Percentiles rank a stretch among this genome's conserved stretches.
Evolutionary conservation across 306 rosid genomes (phyloP).

Genomic region (Prinsepia uniflora): DNA sequence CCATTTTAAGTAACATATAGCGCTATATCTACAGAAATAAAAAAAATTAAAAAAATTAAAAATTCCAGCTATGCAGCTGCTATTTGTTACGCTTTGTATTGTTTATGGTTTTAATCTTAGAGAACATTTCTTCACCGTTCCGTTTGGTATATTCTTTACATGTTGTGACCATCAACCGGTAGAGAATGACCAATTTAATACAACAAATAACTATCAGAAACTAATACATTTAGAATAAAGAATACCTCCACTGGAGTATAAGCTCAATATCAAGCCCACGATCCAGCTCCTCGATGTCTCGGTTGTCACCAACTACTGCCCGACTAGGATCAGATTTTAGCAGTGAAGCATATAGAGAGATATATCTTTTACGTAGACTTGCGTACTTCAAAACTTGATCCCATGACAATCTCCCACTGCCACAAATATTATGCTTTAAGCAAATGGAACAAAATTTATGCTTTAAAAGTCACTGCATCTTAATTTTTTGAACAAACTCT

Average conservation of each 20-base stretch:
- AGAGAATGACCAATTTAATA: background rate
- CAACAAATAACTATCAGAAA: conserved; percentile 1
- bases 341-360: conserved; percentile 73
- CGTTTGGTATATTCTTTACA: too few species aligned
- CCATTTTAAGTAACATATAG: background rate
- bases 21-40: background rate
- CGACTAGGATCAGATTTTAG: conserved; percentile 81
- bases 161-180: background rate
- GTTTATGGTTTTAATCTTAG: too few species aligned
- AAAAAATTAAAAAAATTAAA: background rate
- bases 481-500: background rate
- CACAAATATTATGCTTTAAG: conserved; percentile 30
- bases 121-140: too few species aligned
- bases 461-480: background rate
- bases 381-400: conserved; percentile 88
- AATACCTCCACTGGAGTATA: conserved; percentile 96
- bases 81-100: too few species aligned
- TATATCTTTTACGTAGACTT: conserved; percentile 74
- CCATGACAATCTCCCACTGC: conserved; percentile 97
- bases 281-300: conserved; percentile 78
- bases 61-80: background rate
- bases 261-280: conserved; percentile 85
- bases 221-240: conserved; percentile 3
- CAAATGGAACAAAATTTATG: background rate
- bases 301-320: conserved; percentile 61